Percentiles rank a stretch among this genome's conserved stretches.
Conservation (phyloP, 257 asterid genomes). For the Eucommia ulmoides region DNA sequence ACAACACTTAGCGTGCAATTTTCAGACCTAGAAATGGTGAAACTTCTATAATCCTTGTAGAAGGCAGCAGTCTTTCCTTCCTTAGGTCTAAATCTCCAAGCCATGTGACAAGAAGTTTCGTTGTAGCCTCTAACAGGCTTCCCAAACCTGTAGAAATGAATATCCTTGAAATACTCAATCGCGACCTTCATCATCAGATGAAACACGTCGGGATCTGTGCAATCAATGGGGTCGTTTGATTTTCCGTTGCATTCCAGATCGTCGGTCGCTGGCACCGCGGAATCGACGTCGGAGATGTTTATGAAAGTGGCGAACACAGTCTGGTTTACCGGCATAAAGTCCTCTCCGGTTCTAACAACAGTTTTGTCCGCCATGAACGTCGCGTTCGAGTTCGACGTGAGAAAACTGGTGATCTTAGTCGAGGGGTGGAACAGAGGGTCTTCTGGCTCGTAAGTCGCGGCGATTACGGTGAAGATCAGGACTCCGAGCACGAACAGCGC, state of each 20-base stretch:
- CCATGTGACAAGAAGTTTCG: no score
- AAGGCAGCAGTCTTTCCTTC: no score
- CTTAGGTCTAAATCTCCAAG: no score
- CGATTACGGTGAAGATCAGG: conserved; percentile 49
- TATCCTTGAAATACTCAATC: conserved; percentile 54
- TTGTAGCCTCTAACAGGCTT: conserved; percentile 62
- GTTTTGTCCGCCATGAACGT: conserved; percentile 62
- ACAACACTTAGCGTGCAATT: no score
- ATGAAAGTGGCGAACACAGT: no score
- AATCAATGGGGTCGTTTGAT: conserved; percentile 49
- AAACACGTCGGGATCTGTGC: conserved; percentile 66
- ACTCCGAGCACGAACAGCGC: conserved; percentile 43
- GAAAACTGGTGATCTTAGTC: conserved; percentile 55
- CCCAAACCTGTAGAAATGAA: conserved; percentile 66
- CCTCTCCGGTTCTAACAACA: conserved; percentile 68
- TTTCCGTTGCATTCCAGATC: conserved; percentile 45
- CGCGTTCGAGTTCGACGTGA: conserved; percentile 69
- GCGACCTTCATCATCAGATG: conserved; percentile 69
- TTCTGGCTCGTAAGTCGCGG: conserved; percentile 44
- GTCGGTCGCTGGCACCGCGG: no score
- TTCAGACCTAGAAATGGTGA: no score
- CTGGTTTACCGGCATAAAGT: no score
- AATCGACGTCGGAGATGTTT: no score
- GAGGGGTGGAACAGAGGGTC: conserved; percentile 80
- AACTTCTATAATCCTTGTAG: no score